phyloP scores from a whole-genome alignment of 192 early-diverging fungal species.

The Coemansia sp. region DNA sequence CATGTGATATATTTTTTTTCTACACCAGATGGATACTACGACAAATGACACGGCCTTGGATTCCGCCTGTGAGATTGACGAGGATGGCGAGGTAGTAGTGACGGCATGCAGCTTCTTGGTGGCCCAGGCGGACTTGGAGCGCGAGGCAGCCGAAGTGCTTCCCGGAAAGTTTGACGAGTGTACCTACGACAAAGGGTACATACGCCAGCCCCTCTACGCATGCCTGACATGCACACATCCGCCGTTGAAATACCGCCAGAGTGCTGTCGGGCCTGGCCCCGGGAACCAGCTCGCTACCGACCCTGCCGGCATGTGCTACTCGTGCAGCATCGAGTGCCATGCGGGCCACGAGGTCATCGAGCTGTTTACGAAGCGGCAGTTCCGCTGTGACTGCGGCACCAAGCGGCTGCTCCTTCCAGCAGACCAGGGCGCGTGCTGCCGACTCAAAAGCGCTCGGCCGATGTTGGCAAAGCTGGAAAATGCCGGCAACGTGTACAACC shows the following conservation, averaged over 20 bases:
- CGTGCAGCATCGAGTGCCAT: conserved; percentile 77
- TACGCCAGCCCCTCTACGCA: conserved; percentile 77
- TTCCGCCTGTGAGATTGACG: not conserved
- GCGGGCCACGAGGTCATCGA: conserved; percentile 78
- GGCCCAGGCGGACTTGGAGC: conserved; percentile 46
- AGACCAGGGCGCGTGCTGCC: conserved; percentile 16
- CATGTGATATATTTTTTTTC: too few species aligned
- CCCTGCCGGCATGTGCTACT: conserved; percentile 69
- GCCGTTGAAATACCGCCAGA: conserved; percentile 21
- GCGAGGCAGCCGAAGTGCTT: conserved; percentile 55
- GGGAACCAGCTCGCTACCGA: conserved; percentile 2
- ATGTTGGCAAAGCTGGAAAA: conserved; percentile 48
- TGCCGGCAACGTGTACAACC: conserved; percentile 72
- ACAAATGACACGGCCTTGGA: not conserved
- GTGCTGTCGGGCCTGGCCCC: not conserved
- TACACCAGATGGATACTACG: not conserved
- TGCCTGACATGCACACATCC: conserved; percentile 71
- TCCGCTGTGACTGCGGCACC: conserved; percentile 90
- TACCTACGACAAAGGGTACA: conserved; percentile 69
- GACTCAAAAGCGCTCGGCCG: conserved; percentile 21
- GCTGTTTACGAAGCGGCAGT: conserved; percentile 78
- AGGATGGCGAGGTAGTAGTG: conserved; percentile 18
- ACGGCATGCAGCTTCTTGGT: conserved; percentile 36
- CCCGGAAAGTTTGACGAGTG: conserved; percentile 74
- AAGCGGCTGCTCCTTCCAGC: conserved; percentile 24